Percentiles rank a stretch among this genome's conserved stretches.
Conservation (phyloP, 805 yeast species). For the Ogataea naganishii region DNA sequence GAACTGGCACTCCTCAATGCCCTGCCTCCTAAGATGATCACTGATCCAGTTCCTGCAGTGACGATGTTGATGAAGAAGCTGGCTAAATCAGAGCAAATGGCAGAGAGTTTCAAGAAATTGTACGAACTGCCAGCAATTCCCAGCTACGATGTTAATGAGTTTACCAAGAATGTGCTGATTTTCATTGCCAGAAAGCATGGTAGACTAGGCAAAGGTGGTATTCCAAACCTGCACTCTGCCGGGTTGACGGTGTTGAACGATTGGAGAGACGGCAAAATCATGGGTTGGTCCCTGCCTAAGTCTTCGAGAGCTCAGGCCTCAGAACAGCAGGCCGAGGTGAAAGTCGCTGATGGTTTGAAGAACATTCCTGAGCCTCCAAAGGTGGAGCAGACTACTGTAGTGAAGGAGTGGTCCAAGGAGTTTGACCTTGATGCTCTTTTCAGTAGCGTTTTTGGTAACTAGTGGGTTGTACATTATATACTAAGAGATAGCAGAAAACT, state of each 20-base stretch:
- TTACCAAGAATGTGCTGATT: slow-evolving; percentile 77
- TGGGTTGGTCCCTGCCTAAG: slow-evolving; percentile 82
- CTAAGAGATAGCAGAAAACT: too few relatives aligned
- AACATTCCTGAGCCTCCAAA: slow-evolving; percentile 31
- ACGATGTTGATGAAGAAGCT: slow-evolving; percentile 68
- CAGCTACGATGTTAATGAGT: slow-evolving; percentile 61
- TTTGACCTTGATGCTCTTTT: slow-evolving; percentile 85
- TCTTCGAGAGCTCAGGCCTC: slow-evolving; percentile 27
- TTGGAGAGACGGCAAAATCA: slow-evolving; percentile 94
- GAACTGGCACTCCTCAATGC: slow-evolving; percentile 84
- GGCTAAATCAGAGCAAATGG: slow-evolving; percentile 66
- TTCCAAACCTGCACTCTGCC: slow-evolving; percentile 83
- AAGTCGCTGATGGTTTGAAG: slow-evolving; percentile 23
- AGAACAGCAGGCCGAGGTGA: slow-evolving; percentile 32
- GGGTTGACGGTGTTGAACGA: slow-evolving; percentile 78
- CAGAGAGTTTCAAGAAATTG: slow-evolving; percentile 61
- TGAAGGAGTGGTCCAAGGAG: slow-evolving; percentile 87
- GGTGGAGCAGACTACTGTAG: slow-evolving; percentile 68
- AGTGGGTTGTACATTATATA: too few relatives aligned
- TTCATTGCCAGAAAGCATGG: slow-evolving; percentile 92
- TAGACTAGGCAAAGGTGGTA: slow-evolving; percentile 84
- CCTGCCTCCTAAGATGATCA: slow-evolving; percentile 75
- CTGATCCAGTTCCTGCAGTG: slow-evolving; percentile 80
- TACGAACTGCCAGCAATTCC: slow-evolving; percentile 81
- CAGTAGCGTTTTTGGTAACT: slow-evolving; percentile 26